phyloP scores from a whole-genome alignment of 176 grass and related monocot genomes.

The Urochloa ruziziensis region DNA sequence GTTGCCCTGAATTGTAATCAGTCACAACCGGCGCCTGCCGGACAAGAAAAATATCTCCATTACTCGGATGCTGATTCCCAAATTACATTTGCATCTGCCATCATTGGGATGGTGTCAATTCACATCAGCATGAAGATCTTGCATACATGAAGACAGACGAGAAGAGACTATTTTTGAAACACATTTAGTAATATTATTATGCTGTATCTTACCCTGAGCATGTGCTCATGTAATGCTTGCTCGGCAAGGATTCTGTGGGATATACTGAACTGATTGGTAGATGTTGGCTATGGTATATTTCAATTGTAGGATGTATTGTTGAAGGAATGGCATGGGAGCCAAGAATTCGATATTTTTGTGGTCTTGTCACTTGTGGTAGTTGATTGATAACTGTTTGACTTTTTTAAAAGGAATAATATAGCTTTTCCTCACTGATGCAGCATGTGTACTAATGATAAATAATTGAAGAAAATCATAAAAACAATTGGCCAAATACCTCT shows the following conservation, averaged over 20 bases:
- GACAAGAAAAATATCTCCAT: conserved; percentile 1
- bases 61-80: neutral
- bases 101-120: conserved; percentile 1
- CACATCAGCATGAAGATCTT: conserved; percentile 8
- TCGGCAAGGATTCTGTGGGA: neutral
- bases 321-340: too few relatives aligned
- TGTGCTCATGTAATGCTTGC: conserved; percentile 18
- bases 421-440: too few relatives aligned
- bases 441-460: too few relatives aligned
- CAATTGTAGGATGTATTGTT: neutral
- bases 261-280: neutral
- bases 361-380: too few relatives aligned
- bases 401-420: too few relatives aligned
- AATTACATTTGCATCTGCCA: conserved; percentile 2
- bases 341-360: too few relatives aligned
- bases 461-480: too few relatives aligned
- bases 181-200: conserved; percentile 13
- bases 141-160: neutral
- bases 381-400: too few relatives aligned
- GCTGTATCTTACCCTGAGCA: conserved; percentile 24
- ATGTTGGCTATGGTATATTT: neutral
- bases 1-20: neutral
- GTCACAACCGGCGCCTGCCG: conserved; percentile 20
- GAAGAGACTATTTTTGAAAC: conserved; percentile 10
- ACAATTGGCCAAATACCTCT: too few relatives aligned